Percentiles rank a stretch among this genome's conserved stretches.
These are phyloP conservation scores for peach (Prunus persica) DNA, from an alignment of 306 rosid genomes.

Conservation along the genomic window DNA sequence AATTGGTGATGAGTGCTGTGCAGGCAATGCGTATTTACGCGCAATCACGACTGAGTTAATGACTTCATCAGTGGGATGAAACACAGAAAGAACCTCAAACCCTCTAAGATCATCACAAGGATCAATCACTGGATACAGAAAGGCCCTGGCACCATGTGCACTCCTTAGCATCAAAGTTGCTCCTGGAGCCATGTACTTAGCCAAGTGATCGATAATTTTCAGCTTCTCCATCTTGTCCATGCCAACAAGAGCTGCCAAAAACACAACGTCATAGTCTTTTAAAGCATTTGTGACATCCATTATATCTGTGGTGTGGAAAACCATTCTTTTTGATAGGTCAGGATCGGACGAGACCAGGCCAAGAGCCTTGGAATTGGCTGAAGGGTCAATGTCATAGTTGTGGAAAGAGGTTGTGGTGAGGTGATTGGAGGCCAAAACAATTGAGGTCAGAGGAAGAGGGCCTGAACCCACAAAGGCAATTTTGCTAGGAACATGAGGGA, in stretches of 20 bases:
- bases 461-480: constrained; percentile 90
- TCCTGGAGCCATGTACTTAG: constrained; percentile 58
- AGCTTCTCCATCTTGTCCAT: constrained; percentile 66
- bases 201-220: constrained; percentile 56
- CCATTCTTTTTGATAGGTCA: constrained; percentile 60
- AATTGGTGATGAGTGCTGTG: constrained; percentile 15
- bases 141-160: constrained; percentile 86
- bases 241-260: constrained; percentile 86
- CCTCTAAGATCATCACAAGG: constrained; percentile 59
- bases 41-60: constrained; percentile 77
- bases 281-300: constrained; percentile 47
- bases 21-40: constrained; percentile 36
- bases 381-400: constrained; percentile 67
- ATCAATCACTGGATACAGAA: constrained; percentile 82
- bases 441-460: constrained; percentile 83
- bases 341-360: constrained; percentile 48
- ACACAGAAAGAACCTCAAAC: constrained; percentile 71
- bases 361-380: constrained; percentile 62
- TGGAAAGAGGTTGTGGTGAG: constrained; percentile 53
- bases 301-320: constrained; percentile 64
- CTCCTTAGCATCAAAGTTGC: constrained; percentile 78
- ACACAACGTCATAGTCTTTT: constrained; percentile 62
- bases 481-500: constrained; percentile 25
- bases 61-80: constrained; percentile 80
- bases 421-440: constrained; percentile 72